Base-by-base conservation (phyloP, 1,284 basidiomycete genomes). In the Fomitopsis palustris region DNA sequence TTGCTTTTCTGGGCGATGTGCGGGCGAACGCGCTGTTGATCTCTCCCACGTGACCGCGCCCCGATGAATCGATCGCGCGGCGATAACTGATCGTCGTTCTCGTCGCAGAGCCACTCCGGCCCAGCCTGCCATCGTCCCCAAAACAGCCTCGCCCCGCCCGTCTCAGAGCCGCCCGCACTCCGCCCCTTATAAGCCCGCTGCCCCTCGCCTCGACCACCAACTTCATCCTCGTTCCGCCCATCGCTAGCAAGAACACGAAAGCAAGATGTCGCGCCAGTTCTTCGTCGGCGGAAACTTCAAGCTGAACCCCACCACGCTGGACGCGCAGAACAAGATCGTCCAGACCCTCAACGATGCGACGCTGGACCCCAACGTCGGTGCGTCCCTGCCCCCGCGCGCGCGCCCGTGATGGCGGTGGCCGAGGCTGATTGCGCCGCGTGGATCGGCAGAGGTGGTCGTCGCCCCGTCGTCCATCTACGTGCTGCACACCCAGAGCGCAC, bases 241-340 rank as follows among this genome's bases (percentile, higher is more conserved):
- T 2, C 14, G 39, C 17, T 16, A 8, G 3, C 14, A 42, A 16
- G 39, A 8, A 42, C 5, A 17, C 21, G 39, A 17, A 14, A 19
- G 17, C 52, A 53, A 17, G 33, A 91, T 91, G 87, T 60, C 86
- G 63, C 91, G 93, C 71, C 78, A 86, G 75, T 95, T 95, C 78
- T 93, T 93, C 70, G 90, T 93, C 68, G 95, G 95, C 68, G 94
- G 92, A 45, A 97, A 97, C 85, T 96, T 96, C 85, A 97, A 97
- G 81, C 89, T 96, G 87, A 97, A 98, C 80, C 89, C 90, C 41
- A 80, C 80, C 61, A 84, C 87, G 49, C 77, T 79, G 64, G 81
- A 83, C 65, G 81, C 84, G 66, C 87, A 91, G 74, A 77, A 78
- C 67, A 76, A 78, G 54, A 82, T 97, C 67, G 77, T 93, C 66